Base-by-base conservation (phyloP, 2,329 filamentous ascomycete genomes). In the Ramularia collo-cygni region DNA sequence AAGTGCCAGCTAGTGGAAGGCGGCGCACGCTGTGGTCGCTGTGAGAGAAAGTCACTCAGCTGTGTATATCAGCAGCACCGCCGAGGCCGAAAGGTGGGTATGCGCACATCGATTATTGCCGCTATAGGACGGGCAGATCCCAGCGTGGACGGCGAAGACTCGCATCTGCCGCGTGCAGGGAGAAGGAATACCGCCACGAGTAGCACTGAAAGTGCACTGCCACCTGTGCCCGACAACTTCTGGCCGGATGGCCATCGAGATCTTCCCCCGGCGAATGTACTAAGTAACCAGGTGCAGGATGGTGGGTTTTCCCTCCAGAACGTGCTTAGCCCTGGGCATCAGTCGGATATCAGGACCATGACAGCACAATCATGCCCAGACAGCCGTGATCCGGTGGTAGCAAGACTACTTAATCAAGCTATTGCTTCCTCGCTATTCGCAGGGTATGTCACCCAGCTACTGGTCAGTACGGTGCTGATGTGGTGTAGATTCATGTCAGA, bases 41-140 rank as follows among this genome's bases (percentile, higher is more conserved):
- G 65, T 43, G 47, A 44, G 9, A 55, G 62, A 16, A 65, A 66
- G 39, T 60, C 60, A 2, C 43, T 66, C 4, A 54, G 60, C 4
- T 68, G 64, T 40, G 49, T 64, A 4, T 65, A 63, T 40, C 58
- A 61, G 39, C 53, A 63, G 35, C 65, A 68, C 48, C 61, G 60
- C 5, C 61, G 64, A 15, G 64, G 65, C 8, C 57, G 65, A 9
- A 67, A 65, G 40, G 58, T 57, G 1, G 63, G 60, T 1, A 59
- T 63, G 21, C 60, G 53, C 62, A 64, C 44, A 38, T 45, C 35
- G 18, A 21, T 38, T 7, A 39, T 37, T 24, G n/a, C 16, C 18
- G n/a, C 13, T 21, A 13, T 18, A 12, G 34, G 29, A 14, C 28
- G 21, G 7, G 21, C 12, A 38, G n/a, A n/a, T n/a, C n/a, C n/a